Evolutionary conservation across 2,329 filamentous ascomycete genomes (phyloP).

Genomic region (Escovopsis sp.): DNA sequence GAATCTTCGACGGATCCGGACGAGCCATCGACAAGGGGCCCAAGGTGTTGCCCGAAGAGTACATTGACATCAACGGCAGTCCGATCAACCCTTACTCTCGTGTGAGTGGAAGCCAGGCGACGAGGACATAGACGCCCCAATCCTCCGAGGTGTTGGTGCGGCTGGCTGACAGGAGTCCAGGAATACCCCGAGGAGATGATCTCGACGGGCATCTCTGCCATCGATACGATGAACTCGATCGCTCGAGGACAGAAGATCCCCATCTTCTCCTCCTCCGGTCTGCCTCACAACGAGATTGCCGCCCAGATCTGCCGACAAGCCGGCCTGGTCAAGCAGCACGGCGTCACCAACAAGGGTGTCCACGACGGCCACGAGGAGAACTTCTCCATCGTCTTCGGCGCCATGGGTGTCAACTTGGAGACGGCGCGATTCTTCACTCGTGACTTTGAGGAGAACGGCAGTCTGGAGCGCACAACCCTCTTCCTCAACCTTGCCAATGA

Average conservation of each 20-base stretch:
- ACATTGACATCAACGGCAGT: constrained; percentile 96
- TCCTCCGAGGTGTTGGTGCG: no score
- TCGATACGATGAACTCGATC: constrained; percentile 96
- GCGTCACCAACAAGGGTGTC: constrained; percentile 76
- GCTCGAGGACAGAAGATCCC: constrained; percentile 99
- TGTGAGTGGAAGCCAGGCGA: constrained; percentile 30
- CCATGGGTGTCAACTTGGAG: constrained; percentile 99
- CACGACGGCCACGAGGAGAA: constrained; percentile 98
- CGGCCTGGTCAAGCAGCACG: constrained; percentile 66
- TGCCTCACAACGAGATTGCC: constrained; percentile 98
- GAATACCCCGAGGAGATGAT: constrained; percentile 99
- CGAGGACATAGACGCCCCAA: no score
- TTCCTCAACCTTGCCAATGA: constrained; percentile 99
- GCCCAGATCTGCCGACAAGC: constrained; percentile 98
- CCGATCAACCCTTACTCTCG: constrained; percentile 97
- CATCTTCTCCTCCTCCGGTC: constrained; percentile 95
- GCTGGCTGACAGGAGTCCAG: constrained; percentile 26
- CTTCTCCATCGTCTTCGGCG: constrained; percentile 98
- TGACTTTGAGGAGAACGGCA: constrained; percentile 98
- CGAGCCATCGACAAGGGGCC: constrained; percentile 97
- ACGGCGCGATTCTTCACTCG: constrained; percentile 96
- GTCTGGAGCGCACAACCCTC: constrained; percentile 88
- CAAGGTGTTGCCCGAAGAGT: constrained; percentile 95
- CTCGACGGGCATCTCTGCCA: constrained; percentile 95
- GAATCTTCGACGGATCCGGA: constrained; percentile 96